Evolutionary conservation across 257 asterid genomes (phyloP).

Genomic region (Leptodermis oblonga): DNA sequence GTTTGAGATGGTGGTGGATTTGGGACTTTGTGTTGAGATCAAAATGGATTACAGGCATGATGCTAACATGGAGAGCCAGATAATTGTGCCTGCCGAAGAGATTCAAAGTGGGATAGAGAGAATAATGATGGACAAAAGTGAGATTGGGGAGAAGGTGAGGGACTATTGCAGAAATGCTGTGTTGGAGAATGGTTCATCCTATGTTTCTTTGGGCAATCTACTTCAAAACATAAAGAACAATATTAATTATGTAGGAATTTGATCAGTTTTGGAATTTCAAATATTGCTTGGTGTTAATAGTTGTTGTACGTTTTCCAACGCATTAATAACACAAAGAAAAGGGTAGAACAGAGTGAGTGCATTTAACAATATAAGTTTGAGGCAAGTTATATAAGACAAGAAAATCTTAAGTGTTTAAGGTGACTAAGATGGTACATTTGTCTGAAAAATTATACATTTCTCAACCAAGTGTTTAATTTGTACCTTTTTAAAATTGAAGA

Average conservation of each 20-base stretch:
- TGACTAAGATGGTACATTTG: too few relatives aligned
- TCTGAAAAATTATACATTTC: too few relatives aligned
- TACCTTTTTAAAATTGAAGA: too few relatives aligned
- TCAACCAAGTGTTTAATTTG: too few relatives aligned
- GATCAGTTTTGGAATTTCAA: background rate
- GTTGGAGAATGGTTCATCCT: slow-evolving; percentile 22
- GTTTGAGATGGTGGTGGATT: slow-evolving; percentile 22
- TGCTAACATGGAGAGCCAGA: slow-evolving; percentile 10
- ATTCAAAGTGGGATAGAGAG: slow-evolving; percentile 21
- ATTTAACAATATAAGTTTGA: too few relatives aligned
- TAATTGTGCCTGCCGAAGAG: slow-evolving; percentile 15
- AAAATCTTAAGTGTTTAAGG: too few relatives aligned
- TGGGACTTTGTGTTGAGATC: slow-evolving; percentile 21
- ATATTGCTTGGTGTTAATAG: too few relatives aligned
- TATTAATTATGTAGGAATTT: background rate
- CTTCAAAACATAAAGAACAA: background rate
- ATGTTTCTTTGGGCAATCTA: slow-evolving; percentile 13
- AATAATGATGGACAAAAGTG: slow-evolving; percentile 14
- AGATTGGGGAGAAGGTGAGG: slow-evolving; percentile 11
- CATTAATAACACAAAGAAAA: too few relatives aligned
- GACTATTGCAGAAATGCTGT: slow-evolving; percentile 19
- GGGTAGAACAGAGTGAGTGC: too few relatives aligned
- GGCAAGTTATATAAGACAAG: too few relatives aligned
- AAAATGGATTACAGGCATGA: slow-evolving; percentile 27
- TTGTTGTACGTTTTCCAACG: too few relatives aligned